Evolutionary conservation across 371 early-diverging fungal species (phyloP).

Genomic region (Rhizopus arrhizus): DNA sequence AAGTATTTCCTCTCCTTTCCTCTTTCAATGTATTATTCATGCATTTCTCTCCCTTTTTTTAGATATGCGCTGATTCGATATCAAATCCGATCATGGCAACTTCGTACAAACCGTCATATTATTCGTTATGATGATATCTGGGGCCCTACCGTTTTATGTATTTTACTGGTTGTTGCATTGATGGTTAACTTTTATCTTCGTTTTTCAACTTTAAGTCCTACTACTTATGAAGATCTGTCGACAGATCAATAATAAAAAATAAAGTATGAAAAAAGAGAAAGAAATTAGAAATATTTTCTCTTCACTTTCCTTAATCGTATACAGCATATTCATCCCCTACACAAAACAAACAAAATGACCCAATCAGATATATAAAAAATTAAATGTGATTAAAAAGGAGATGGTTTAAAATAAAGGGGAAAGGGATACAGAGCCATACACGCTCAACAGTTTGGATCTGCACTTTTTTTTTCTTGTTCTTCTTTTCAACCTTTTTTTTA

Average conservation of each 20-base stretch:
- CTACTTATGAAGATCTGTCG: slow-evolving; percentile 6
- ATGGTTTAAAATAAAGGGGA: not conserved
- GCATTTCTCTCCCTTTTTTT: not conserved
- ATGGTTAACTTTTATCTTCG: slow-evolving; percentile 35
- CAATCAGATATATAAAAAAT: not conserved
- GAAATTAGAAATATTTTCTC: not conserved
- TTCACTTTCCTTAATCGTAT: no score
- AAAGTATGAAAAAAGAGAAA: not conserved
- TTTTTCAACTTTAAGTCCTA: slow-evolving; percentile 13
- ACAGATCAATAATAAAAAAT: not conserved
- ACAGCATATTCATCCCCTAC: not conserved
- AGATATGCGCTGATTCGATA: slow-evolving; percentile 36
- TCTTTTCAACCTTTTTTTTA: not conserved
- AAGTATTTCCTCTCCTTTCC: slow-evolving; percentile 9
- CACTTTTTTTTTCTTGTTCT: slow-evolving; percentile 3
- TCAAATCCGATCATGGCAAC: slow-evolving; percentile 32
- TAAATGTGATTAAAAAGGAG: not conserved
- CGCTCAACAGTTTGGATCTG: no score
- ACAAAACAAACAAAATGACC: not conserved
- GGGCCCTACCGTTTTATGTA: slow-evolving; percentile 35
- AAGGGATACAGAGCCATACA: not conserved
- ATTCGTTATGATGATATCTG: slow-evolving; percentile 36
- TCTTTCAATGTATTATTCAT: slow-evolving; percentile 14
- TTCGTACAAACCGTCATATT: slow-evolving; percentile 21
- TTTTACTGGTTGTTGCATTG: slow-evolving; percentile 31